Conservation (phyloP, 208 protist species). For the Trypanosoma mega region DNA sequence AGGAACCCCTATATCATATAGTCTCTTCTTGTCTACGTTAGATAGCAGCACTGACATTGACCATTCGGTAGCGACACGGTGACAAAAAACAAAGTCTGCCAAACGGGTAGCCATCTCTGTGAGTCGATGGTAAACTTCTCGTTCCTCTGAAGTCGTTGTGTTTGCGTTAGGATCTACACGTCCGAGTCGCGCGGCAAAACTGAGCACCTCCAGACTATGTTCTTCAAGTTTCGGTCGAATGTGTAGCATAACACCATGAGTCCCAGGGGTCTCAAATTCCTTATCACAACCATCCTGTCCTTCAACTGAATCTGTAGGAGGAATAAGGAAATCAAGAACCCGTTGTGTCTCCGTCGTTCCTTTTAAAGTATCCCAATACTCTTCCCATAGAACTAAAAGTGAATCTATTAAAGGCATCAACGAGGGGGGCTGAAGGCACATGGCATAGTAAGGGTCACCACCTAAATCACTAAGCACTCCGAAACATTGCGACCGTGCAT, state of each 20-base stretch:
- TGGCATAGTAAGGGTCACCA: slow-evolving; percentile 12
- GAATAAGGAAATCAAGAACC: background rate
- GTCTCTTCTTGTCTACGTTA: background rate
- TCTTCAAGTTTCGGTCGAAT: slow-evolving; percentile 12
- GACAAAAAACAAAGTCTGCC: slow-evolving; percentile 21
- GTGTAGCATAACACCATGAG: background rate
- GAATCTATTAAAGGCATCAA: slow-evolving; percentile 19
- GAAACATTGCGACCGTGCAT: background rate
- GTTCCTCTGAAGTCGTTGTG: too few relatives aligned
- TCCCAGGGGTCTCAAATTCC: background rate
- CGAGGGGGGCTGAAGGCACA: slow-evolving; percentile 19
- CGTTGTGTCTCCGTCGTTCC: background rate
- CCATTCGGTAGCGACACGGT: slow-evolving; percentile 6
- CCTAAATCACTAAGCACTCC: background rate
- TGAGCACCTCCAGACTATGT: slow-evolving; percentile 18
- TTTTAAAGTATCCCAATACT: slow-evolving; percentile 17
- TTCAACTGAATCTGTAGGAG: background rate
- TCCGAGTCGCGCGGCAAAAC: slow-evolving; percentile 3
- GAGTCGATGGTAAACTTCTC: slow-evolving; percentile 26
- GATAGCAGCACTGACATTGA: background rate
- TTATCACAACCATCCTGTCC: background rate
- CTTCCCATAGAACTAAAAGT: slow-evolving; percentile 19
- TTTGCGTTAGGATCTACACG: too few relatives aligned
- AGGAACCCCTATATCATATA: background rate
- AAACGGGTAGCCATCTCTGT: slow-evolving; percentile 15